Conservation (phyloP, 192 early-diverging fungal species). For the Linnemannia schmuckeri region DNA sequence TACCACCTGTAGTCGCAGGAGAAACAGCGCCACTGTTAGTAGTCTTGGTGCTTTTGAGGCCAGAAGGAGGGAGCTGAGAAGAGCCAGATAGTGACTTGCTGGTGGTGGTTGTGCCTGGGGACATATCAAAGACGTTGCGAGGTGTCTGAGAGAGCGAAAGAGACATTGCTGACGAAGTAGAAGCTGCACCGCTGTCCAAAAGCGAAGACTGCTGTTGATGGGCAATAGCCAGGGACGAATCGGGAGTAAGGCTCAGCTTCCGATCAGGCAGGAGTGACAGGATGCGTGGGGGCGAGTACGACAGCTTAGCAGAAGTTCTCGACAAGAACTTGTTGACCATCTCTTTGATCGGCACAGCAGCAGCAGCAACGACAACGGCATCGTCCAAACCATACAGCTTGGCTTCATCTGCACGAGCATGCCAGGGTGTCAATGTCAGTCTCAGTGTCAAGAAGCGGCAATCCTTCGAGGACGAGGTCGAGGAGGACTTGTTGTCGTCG, state of each 20-base stretch:
- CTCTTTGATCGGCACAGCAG: slow-evolving; percentile 11
- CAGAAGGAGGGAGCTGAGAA: neutral
- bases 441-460: slow-evolving; percentile 50
- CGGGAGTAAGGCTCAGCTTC: neutral
- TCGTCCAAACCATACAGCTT: slow-evolving; percentile 46
- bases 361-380: neutral
- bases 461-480: neutral
- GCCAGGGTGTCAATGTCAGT: slow-evolving; percentile 58
- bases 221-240: neutral
- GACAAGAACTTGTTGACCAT: slow-evolving; percentile 44
- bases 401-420: slow-evolving; percentile 53
- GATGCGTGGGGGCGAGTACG: slow-evolving; percentile 22
- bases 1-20: neutral
- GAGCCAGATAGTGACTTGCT: too few species aligned
- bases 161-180: neutral
- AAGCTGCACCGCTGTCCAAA: neutral
- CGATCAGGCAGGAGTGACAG: neutral
- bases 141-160: neutral
- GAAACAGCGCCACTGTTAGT: neutral
- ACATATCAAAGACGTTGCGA: neutral
- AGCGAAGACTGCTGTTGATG: neutral
- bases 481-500: neutral
- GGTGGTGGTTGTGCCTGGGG: neutral
- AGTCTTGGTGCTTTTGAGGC: neutral
- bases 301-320: slow-evolving; percentile 20